Base-by-base conservation (phyloP, 371 early-diverging fungal genomes). In the Zychaea mexicana region DNA sequence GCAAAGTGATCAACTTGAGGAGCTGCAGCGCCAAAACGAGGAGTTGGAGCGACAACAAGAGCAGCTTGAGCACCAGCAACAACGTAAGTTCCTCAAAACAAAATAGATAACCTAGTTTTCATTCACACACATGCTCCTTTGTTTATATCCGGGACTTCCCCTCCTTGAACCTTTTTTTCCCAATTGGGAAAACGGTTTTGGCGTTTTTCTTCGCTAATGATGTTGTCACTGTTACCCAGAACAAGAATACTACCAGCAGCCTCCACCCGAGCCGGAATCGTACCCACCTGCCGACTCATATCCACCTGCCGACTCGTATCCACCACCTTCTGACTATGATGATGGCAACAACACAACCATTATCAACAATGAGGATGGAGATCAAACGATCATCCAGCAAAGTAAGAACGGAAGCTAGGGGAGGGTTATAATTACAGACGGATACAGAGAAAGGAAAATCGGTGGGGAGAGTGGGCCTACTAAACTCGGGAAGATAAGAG, bases 301-400 rank as follows among this genome's bases (percentile, higher is more conserved):
- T 21, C 61, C 57, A 38, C 61, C 66, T 46, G 52, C 57, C 22
- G 57, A 42, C 1, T 39, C 28, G 12, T 57, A 55, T 21, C 61
- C 47, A n/a, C 57, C 47, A 19, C 58, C 42, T 55, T 13, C 57
- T 17, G 66, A 56, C n/a, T n/a, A n/a, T 21, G 70, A 53, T 31
- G 39, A 57, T 13, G 70, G 68, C 27, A 71, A 57, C 24, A 38
- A 52, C n/a, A 69, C 62, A 6, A 73, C 76, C 2, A 76, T 73
- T 13, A 64, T 76, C 57, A 76, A 74, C 57, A 74, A 74, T 39
- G 77, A 79, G 57, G 77, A 79, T 49, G 71, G 73, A 52, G 66
- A 64, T 26, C 71, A 76, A 56, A 76, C 77, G 17, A 67, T 74
- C 28, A 61, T 76, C 38, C 66, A 67, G 3, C 52, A 65, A 52